phyloP scores from a whole-genome alignment of 192 early-diverging fungal species.

The Kickxella alabastrina region DNA sequence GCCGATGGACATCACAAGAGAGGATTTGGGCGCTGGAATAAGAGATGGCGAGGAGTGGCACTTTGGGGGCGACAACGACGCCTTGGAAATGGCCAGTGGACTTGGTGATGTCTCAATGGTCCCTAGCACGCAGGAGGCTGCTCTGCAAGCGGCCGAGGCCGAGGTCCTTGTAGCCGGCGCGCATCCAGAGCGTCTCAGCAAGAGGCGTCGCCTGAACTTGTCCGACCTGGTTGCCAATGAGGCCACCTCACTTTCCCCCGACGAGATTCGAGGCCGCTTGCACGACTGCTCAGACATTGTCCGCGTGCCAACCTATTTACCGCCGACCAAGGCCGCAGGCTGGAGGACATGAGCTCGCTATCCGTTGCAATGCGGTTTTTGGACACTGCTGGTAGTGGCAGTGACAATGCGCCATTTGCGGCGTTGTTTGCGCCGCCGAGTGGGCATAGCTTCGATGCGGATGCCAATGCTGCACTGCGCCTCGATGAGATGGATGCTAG shows the following conservation, averaged over 20 bases:
- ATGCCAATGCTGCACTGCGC: slow-evolving; percentile 25
- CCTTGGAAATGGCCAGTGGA: slow-evolving; percentile 19
- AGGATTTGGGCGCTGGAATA: slow-evolving; percentile 19
- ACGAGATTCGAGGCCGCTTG: slow-evolving; percentile 35
- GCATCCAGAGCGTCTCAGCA: slow-evolving; percentile 15
- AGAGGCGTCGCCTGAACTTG: slow-evolving; percentile 42
- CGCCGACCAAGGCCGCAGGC: slow-evolving; percentile 16
- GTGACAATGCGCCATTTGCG: slow-evolving; percentile 33
- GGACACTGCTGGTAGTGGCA: no score
- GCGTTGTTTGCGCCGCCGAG: slow-evolving; percentile 18
- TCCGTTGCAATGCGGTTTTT: slow-evolving; percentile 27
- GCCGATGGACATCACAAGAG: slow-evolving; percentile 26
- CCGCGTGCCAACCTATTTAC: slow-evolving; percentile 39
- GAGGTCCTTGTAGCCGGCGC: slow-evolving; percentile 19
- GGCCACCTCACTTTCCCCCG: slow-evolving; percentile 28
- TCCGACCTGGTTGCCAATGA: slow-evolving; percentile 44
- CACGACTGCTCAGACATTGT: slow-evolving; percentile 40
- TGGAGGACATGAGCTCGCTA: slow-evolving; percentile 40
- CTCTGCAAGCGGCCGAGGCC: slow-evolving; percentile 46
- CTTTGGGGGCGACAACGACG: slow-evolving; percentile 17
- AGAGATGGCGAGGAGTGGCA: slow-evolving; percentile 20
- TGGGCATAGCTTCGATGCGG: slow-evolving; percentile 2
- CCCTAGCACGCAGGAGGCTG: slow-evolving; percentile 38
- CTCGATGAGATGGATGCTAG: slow-evolving; percentile 3
- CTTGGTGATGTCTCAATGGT: slow-evolving; percentile 21